Evolutionary conservation across 1,284 basidiomycete species (phyloP).

Genomic region (Cutaneotrichosporon sp.): DNA sequence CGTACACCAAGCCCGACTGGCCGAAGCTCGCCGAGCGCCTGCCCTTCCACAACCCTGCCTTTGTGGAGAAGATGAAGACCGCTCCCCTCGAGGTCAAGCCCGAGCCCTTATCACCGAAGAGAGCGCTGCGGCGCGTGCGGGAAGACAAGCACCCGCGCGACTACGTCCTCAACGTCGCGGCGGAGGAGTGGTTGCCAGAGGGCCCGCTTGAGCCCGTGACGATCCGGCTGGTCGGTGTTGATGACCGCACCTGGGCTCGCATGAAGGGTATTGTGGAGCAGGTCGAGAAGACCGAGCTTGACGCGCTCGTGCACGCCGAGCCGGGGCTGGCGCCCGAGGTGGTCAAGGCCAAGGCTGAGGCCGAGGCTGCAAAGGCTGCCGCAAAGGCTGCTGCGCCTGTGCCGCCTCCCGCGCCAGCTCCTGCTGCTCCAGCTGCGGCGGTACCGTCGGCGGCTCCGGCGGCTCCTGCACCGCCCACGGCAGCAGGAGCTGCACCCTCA

Average conservation of each 20-base stretch:
- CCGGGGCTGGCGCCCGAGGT: slow-evolving; percentile 26
- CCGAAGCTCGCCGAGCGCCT: slow-evolving; percentile 28
- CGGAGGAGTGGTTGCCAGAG: slow-evolving; percentile 31
- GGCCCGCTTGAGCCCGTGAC: slow-evolving; percentile 39
- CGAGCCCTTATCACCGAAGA: background rate
- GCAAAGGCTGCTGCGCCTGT: background rate
- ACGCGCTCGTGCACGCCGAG: slow-evolving; percentile 27
- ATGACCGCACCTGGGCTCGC: slow-evolving; percentile 37
- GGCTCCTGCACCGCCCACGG: background rate
- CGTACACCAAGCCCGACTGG: slow-evolving; percentile 42
- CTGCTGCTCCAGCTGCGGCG: background rate
- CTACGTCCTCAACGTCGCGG: slow-evolving; percentile 39
- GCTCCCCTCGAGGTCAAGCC: background rate
- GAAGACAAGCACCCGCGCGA: slow-evolving; percentile 1
- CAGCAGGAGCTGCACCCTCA: background rate
- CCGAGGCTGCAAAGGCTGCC: background rate
- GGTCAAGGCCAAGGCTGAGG: slow-evolving; percentile 12
- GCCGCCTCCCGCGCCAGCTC: background rate
- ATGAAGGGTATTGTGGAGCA: slow-evolving; percentile 35
- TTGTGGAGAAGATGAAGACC: slow-evolving; percentile 23
- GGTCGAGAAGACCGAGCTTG: slow-evolving; percentile 35
- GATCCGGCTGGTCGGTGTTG: slow-evolving; percentile 36
- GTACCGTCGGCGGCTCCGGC: too few relatives aligned
- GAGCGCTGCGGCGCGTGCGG: background rate
- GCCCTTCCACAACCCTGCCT: slow-evolving; percentile 40